Base-by-base conservation (phyloP, 192 early-diverging fungal genomes). In the Podochytrium sp. region DNA sequence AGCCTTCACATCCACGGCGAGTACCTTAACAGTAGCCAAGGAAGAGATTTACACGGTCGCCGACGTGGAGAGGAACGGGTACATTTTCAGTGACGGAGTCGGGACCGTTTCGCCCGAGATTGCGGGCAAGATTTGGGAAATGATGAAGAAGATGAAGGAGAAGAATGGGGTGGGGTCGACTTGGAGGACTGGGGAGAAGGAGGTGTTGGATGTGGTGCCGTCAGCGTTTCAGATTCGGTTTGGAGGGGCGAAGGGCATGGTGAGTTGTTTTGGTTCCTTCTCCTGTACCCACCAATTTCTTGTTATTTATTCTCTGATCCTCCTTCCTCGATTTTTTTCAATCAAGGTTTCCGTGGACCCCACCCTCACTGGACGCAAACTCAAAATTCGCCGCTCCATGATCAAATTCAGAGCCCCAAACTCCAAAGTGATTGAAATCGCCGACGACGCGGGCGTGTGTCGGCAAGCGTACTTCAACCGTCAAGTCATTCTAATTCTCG, bases 161-260 rank as follows among this genome's bases (percentile, higher is more conserved):
- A 30, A 20, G 5, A 27, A 29, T 1, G 5, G 4, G 23, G 52
- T 23, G 30, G 33, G n/a, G 23, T n/a, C 14, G 18, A n/a, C n/a
- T 35, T 16, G 7, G 7, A 57, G 29, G 27, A 29, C 14, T 10
- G 30, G 42, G 5, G 12, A 12, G 10, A 34, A 62, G 33, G 52
- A 32, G 1, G 25, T 55, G 2, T 7, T 40, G 53, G 38, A 57
- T 29, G 16, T 4, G 16, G 23, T 40, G 2, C 91, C 91, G 0
- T 78, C 79, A 16, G 93, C 93, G 1, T 85, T 91, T 23, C 93
- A 94, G 74, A 90, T 92, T 47, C 84, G 93, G 25, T 69, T 92
- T 83, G 90, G 69, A 55, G 80, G 80, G 1, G 61, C 74, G 29
- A 94, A 80, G 87, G 35, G 73, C 87, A 71, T 71, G 69, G 69